These are phyloP conservation scores for Rubus idaeus DNA, from an alignment of 306 rosid genomes.

Conservation along the genomic window DNA sequence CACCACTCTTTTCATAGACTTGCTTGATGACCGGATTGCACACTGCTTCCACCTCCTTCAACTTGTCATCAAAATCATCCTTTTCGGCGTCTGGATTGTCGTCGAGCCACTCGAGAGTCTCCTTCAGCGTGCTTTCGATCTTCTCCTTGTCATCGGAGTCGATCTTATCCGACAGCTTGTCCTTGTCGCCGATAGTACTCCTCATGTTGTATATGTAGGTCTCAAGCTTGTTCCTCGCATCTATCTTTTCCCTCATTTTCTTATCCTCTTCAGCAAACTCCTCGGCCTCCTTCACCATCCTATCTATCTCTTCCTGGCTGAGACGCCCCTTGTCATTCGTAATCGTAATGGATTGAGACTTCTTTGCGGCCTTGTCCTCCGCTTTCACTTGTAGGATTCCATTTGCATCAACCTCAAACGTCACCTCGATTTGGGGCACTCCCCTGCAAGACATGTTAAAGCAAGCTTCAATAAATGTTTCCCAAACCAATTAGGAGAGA, in stretches of 20 bases:
- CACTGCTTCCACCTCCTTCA: slow-evolving; percentile 50
- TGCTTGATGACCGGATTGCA: slow-evolving; percentile 43
- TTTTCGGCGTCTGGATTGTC: slow-evolving; percentile 45
- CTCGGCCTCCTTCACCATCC: slow-evolving; percentile 60
- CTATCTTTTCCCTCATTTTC: slow-evolving; percentile 42
- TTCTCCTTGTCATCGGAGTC: slow-evolving; percentile 50
- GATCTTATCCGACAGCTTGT: slow-evolving; percentile 46
- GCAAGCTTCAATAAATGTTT: neutral
- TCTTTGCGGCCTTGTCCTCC: slow-evolving; percentile 56
- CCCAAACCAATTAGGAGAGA: neutral
- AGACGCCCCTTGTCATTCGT: slow-evolving; percentile 59
- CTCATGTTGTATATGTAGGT: slow-evolving; percentile 49
- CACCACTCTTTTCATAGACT: slow-evolving; percentile 44
- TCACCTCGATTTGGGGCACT: slow-evolving; percentile 61
- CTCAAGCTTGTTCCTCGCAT: slow-evolving; percentile 52
- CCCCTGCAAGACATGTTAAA: slow-evolving; percentile 33
- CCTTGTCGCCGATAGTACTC: slow-evolving; percentile 40
- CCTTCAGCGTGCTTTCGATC: slow-evolving; percentile 39
- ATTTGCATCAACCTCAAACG: slow-evolving; percentile 59
- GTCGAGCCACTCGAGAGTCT: slow-evolving; percentile 52
- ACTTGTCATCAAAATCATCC: slow-evolving; percentile 45
- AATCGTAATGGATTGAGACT: slow-evolving; percentile 49
- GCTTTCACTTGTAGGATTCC: slow-evolving; percentile 54
- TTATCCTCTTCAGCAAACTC: slow-evolving; percentile 58
- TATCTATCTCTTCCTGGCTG: slow-evolving; percentile 57